phyloP scores from a whole-genome alignment of 2,329 filamentous ascomycete genomes.

The Colletotrichum truncatum region DNA sequence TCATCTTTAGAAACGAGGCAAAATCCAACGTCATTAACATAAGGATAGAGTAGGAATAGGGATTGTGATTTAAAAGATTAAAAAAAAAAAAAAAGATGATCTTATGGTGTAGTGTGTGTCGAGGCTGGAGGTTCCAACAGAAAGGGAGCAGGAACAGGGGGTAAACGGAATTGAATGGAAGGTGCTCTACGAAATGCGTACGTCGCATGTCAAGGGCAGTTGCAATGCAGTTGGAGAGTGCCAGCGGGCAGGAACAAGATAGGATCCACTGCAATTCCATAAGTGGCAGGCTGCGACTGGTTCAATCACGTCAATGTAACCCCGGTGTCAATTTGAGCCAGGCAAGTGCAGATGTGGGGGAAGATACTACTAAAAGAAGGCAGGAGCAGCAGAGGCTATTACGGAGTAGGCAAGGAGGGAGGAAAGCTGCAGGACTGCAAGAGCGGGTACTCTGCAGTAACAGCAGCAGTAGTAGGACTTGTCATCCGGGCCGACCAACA shows the following conservation, averaged over 20 bases:
- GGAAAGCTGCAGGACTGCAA: background rate
- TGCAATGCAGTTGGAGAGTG: background rate
- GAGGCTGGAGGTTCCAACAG: background rate
- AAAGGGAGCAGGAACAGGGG: background rate
- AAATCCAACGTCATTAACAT: no score
- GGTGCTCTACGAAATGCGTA: background rate
- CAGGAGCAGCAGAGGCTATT: background rate
- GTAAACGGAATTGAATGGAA: background rate
- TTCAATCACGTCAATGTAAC: slow-evolving; percentile 9
- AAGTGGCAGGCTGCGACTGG: background rate
- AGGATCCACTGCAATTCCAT: slow-evolving; percentile 9
- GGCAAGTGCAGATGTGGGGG: background rate
- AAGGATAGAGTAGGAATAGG: no score
- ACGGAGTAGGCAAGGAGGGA: background rate
- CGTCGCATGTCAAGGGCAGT: no score
- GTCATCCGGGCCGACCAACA: background rate
- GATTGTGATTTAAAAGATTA: background rate
- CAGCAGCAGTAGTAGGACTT: background rate
- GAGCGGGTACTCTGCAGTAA: background rate
- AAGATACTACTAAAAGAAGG: background rate
- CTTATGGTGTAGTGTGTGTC: no score
- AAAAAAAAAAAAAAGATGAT: background rate
- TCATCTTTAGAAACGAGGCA: no score
- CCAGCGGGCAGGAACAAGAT: background rate
- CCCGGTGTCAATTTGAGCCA: background rate